Evolutionary conservation across 805 yeast species (phyloP).

Genomic region (Sugiyamaella smithiae): DNA sequence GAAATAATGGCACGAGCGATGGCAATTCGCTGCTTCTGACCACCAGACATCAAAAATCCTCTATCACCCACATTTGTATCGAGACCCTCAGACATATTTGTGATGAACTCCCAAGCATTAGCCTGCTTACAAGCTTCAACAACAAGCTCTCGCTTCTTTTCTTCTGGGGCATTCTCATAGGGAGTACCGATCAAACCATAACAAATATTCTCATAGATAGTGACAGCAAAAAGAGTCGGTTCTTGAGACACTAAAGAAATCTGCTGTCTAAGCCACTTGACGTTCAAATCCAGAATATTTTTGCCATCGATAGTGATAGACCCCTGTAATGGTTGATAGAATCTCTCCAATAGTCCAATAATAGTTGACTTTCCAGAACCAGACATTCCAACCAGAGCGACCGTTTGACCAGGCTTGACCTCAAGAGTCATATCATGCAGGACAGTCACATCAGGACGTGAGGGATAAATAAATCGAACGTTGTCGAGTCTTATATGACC

Average conservation of each 20-base stretch:
- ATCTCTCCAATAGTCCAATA: slow-evolving; percentile 78
- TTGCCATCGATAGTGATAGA: slow-evolving; percentile 78
- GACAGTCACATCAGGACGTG: slow-evolving; percentile 75
- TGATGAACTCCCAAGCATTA: slow-evolving; percentile 40
- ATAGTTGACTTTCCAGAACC: slow-evolving; percentile 96
- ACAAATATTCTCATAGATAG: slow-evolving; percentile 81
- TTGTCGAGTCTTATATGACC: slow-evolving; percentile 81
- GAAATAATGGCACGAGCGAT: slow-evolving; percentile 63
- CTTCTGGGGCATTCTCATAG: slow-evolving; percentile 48
- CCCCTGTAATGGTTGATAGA: slow-evolving; percentile 77
- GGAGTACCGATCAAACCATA: slow-evolving; percentile 79
- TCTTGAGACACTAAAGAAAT: slow-evolving; percentile 96
- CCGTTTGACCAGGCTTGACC: slow-evolving; percentile 84
- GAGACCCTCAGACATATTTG: slow-evolving; percentile 76
- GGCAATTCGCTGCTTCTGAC: slow-evolving; percentile 65
- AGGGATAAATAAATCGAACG: slow-evolving; percentile 84
- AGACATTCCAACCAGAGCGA: slow-evolving; percentile 93
- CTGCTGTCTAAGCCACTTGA: slow-evolving; percentile 68
- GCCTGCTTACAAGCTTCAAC: slow-evolving; percentile 38
- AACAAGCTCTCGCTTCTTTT: slow-evolving; percentile 38
- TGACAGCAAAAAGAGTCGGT: slow-evolving; percentile 87
- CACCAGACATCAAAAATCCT: slow-evolving; percentile 59
- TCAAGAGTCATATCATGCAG: slow-evolving; percentile 71
- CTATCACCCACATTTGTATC: slow-evolving; percentile 65
- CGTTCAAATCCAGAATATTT: slow-evolving; percentile 67